Evolutionary conservation across 192 early-diverging fungal species (phyloP).

Genomic region (Coemansia javaensis): DNA sequence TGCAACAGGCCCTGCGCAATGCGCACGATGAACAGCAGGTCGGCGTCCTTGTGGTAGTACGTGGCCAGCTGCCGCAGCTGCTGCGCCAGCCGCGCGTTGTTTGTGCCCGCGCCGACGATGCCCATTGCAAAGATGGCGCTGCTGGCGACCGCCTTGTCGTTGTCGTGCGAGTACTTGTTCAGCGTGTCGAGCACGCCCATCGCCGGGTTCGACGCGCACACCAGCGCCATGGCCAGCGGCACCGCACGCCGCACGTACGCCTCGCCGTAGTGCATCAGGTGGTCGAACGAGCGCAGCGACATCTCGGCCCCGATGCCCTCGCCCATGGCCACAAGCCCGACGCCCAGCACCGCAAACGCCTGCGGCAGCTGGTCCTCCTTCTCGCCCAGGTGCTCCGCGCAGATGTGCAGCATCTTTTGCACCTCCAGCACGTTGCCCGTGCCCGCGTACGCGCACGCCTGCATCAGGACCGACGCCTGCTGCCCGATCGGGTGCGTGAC

Average conservation of each 20-base stretch:
- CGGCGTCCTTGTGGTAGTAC: constrained; percentile 93
- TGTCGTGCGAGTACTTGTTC: constrained; percentile 98
- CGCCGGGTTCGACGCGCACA: constrained; percentile 94
- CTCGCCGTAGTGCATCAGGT: constrained; percentile 99
- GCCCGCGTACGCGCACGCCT: constrained; percentile 85
- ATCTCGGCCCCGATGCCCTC: constrained; percentile 96
- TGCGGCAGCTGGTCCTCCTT: constrained; percentile 86
- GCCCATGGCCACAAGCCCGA: constrained; percentile 94
- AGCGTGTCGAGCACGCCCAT: constrained; percentile 90
- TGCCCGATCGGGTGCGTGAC: constrained; percentile 92
- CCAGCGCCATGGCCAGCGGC: constrained; percentile 88
- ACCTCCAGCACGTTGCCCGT: constrained; percentile 96
- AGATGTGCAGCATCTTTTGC: constrained; percentile 92
- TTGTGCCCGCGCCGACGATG: constrained; percentile 95
- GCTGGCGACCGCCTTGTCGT: constrained; percentile 87
- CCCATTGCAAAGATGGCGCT: constrained; percentile 99
- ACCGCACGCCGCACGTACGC: constrained; percentile 90
- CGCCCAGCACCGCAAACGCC: constrained; percentile 92
- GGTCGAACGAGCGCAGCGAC: constrained; percentile 91
- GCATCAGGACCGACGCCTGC: constrained; percentile 81
- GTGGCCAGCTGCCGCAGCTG: constrained; percentile 93
- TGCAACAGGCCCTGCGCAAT: constrained; percentile 54
- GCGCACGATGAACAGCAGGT: constrained; percentile 56
- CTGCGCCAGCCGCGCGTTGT: constrained; percentile 97
- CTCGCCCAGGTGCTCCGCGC: constrained; percentile 89